Percentiles rank a stretch among this genome's conserved stretches.
Evolutionary conservation across 2,329 filamentous ascomycete genomes (phyloP).

Genomic region (Fusarium sp.): DNA sequence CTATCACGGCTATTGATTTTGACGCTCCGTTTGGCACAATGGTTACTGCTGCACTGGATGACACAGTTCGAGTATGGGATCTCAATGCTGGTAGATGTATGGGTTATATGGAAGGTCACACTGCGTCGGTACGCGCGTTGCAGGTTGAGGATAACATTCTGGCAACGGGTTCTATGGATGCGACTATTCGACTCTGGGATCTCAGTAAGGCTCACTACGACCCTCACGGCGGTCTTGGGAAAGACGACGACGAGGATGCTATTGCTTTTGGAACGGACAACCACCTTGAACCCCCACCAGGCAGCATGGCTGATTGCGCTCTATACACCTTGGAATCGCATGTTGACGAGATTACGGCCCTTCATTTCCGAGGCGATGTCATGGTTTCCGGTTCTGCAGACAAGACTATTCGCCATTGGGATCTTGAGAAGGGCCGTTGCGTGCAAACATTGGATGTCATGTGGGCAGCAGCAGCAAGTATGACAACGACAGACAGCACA

Average conservation of each 20-base stretch:
- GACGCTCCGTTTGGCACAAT: conserved; percentile 97
- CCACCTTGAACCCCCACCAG: conserved; percentile 77
- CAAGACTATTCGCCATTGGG: conserved; percentile 98
- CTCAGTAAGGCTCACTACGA: conserved; percentile 89
- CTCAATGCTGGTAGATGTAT: conserved; percentile 93
- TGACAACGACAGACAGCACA: conserved; percentile 69
- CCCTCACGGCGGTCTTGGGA: conserved; percentile 73
- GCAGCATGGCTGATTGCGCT: conserved; percentile 89
- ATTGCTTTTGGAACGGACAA: conserved; percentile 81
- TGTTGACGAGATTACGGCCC: conserved; percentile 92
- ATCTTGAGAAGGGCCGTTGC: conserved; percentile 95
- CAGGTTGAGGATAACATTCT: conserved; percentile 97
- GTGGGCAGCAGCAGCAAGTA: conserved; percentile 89
- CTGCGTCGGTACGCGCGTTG: conserved; percentile 90
- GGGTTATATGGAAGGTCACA: conserved; percentile 91
- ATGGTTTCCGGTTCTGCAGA: conserved; percentile 96
- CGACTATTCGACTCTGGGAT: conserved; percentile 95
- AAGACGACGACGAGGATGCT: conserved; percentile 73
- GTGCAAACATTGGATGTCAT: conserved; percentile 98
- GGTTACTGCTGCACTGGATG: conserved; percentile 92
- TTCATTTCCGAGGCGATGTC: conserved; percentile 90
- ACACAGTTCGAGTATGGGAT: conserved; percentile 96
- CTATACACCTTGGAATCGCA: conserved; percentile 92
- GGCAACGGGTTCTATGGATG: conserved; percentile 94
- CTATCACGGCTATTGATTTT: conserved; percentile 92